phyloP scores from a whole-genome alignment of 2,329 filamentous ascomycete genomes.

The Esteya vermicola region DNA sequence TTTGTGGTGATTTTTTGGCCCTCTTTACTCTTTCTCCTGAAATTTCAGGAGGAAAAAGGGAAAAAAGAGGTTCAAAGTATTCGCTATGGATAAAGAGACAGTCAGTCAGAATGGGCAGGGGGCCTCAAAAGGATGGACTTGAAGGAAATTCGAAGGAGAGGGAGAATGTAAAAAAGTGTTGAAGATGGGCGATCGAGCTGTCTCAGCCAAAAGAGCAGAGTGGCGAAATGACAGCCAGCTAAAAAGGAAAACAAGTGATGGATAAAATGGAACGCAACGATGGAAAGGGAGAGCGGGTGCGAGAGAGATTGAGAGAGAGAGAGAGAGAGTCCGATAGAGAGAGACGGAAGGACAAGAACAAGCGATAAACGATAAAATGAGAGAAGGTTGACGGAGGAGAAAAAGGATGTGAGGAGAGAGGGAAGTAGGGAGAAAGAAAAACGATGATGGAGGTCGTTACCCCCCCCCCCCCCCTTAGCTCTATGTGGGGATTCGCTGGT shows the following conservation, averaged over 20 bases:
- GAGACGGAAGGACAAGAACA: neutral
- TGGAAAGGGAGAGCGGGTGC: conserved; percentile 1
- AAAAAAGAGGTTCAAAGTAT: neutral
- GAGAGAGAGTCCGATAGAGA: conserved; percentile 6
- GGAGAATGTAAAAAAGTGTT: neutral
- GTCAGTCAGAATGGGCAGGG: neutral
- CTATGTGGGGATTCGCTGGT: conserved; percentile 8
- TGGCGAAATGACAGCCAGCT: neutral
- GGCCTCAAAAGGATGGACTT: neutral
- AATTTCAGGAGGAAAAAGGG: neutral
- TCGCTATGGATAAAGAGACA: neutral
- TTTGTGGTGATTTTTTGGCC: neutral
- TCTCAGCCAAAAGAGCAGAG: neutral
- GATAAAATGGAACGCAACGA: neutral
- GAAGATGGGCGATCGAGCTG: neutral
- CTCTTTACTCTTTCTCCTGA: neutral
- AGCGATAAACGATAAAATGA: conserved; percentile 5
- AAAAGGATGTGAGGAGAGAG: neutral
- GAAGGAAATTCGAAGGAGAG: conserved; percentile 1
- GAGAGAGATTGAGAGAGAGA: neutral
- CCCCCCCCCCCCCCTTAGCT: too few relatives aligned
- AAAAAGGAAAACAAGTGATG: too few relatives aligned
- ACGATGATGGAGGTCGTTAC: conserved; percentile 3
- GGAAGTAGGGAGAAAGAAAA: conserved; percentile 1
- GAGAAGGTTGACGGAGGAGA: conserved; percentile 1